phyloP scores from a whole-genome alignment of 129 eudicot species.

The Centella asiatica region DNA sequence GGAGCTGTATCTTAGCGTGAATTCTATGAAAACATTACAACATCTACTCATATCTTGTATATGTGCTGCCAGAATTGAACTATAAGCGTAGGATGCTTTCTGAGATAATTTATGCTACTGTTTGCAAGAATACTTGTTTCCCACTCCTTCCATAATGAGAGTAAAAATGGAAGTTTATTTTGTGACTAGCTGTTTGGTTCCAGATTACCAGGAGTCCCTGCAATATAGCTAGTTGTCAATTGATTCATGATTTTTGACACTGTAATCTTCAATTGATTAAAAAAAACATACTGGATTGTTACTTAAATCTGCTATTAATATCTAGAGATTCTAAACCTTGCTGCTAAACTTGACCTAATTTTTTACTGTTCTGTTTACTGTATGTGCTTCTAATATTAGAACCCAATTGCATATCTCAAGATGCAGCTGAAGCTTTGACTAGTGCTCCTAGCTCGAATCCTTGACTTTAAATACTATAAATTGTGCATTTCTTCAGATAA shows the following conservation, averaged over 20 bases:
- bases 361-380: neutral
- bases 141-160: neutral
- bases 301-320: slow-evolving; percentile 15
- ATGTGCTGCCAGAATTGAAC: neutral
- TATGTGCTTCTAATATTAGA: neutral
- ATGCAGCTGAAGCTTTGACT: slow-evolving; percentile 3
- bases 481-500: slow-evolving; percentile 39
- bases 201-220: too few species aligned
- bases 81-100: neutral
- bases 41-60: neutral
- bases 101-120: neutral
- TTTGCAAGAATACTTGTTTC: neutral
- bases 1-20: too few species aligned
- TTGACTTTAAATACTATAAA: slow-evolving; percentile 10
- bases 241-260: neutral
- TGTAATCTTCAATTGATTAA: neutral
- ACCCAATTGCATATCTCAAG: neutral
- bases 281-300: slow-evolving; percentile 22
- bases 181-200: neutral
- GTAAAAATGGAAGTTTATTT: neutral
- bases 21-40: too few species aligned
- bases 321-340: neutral
- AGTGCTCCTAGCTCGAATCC: slow-evolving; percentile 8
- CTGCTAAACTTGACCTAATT: neutral
- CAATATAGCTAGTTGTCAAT: too few species aligned